Percentiles rank a stretch among this genome's conserved stretches.
These are phyloP conservation scores for Glycine latifolia DNA, from an alignment of 306 rosid genomes.

Conservation along the genomic window DNA sequence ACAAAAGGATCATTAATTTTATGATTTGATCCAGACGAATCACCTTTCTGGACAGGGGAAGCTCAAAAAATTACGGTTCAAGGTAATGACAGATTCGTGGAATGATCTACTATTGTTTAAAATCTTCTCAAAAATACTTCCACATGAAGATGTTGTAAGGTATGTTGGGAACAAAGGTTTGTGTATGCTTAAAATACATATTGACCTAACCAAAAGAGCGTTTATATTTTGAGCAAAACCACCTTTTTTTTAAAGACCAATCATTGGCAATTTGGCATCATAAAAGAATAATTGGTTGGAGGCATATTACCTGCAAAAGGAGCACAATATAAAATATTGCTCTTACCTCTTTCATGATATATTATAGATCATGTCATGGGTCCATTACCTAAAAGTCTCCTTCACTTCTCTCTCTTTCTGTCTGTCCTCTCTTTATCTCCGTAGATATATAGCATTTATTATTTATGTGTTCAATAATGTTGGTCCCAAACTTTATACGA, in stretches of 20 bases:
- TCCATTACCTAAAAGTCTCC: constrained; percentile 55
- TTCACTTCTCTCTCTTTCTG: constrained; percentile 46
- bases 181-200: constrained; percentile 45
- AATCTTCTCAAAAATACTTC: constrained; percentile 35
- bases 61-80: constrained; percentile 52
- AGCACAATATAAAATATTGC: constrained; percentile 52
- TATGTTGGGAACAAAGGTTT: constrained; percentile 55
- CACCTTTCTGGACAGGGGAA: constrained; percentile 31
- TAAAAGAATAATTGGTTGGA: constrained; percentile 74
- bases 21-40: constrained; percentile 66
- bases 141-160: constrained; percentile 57
- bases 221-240: constrained; percentile 51
- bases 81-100: constrained; percentile 54
- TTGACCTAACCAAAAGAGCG: constrained; percentile 62
- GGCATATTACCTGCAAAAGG: constrained; percentile 69
- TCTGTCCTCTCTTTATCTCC: constrained; percentile 41
- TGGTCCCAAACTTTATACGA: constrained; percentile 37
- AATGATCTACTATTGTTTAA: constrained; percentile 34
- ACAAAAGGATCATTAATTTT: constrained; percentile 53
- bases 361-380: constrained; percentile 54
- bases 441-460: constrained; percentile 24
- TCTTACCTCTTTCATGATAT: constrained; percentile 46
- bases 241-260: constrained; percentile 53
- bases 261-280: constrained; percentile 56
- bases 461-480: constrained; percentile 58